Evolutionary conservation across 495 filamentous ascomycete species (phyloP).

Genomic region (Penicillium dipodomyicola): DNA sequence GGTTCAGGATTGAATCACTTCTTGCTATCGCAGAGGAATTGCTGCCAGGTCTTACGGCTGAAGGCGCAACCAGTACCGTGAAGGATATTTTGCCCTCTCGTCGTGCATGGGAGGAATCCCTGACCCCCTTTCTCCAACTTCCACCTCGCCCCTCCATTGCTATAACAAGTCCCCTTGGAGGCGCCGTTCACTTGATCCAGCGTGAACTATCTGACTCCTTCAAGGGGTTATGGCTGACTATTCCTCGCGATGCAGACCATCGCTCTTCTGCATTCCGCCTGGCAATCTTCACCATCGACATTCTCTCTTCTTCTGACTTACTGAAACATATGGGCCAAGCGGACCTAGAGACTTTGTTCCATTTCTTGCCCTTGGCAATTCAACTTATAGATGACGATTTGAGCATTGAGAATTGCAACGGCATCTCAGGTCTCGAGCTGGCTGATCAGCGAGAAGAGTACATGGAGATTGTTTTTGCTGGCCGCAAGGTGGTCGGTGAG

Average conservation of each 20-base stretch:
- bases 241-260: slow-evolving; percentile 61
- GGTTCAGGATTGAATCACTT: slow-evolving; percentile 51
- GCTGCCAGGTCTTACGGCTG: slow-evolving; percentile 36
- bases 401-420: slow-evolving; percentile 55
- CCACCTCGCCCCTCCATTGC: slow-evolving; percentile 61
- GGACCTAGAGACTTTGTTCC: slow-evolving; percentile 40
- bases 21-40: slow-evolving; percentile 52
- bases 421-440: slow-evolving; percentile 48
- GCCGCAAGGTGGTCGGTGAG: slow-evolving; percentile 51
- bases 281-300: slow-evolving; percentile 59
- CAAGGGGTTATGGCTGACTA: slow-evolving; percentile 24
- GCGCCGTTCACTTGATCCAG: slow-evolving; percentile 64
- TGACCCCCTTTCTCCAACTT: slow-evolving; percentile 58
- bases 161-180: slow-evolving; percentile 68
- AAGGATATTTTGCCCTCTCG: slow-evolving; percentile 50
- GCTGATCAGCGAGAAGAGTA: slow-evolving; percentile 58
- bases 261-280: slow-evolving; percentile 72
- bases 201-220: slow-evolving; percentile 28
- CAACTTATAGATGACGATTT: slow-evolving; percentile 65
- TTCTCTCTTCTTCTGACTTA: slow-evolving; percentile 46
- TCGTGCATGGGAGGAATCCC: slow-evolving; percentile 48
- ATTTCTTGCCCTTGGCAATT: slow-evolving; percentile 51
- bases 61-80: slow-evolving; percentile 29
- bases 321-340: slow-evolving; percentile 29
- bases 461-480: slow-evolving; percentile 57